phyloP scores from a whole-genome alignment of 306 rosid species.

The Macrotyloma uniflorum region DNA sequence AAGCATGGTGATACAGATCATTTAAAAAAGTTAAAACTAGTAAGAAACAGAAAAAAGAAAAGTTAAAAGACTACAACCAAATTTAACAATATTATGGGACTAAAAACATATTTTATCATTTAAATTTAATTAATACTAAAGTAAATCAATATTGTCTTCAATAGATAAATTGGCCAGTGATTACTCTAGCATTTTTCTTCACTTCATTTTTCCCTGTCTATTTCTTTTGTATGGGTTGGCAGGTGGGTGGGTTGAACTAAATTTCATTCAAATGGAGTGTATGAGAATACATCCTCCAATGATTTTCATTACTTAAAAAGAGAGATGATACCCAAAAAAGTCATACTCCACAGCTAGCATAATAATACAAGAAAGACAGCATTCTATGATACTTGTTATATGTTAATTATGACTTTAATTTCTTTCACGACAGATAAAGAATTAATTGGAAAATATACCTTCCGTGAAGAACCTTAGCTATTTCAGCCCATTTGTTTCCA shows the following conservation, averaged over 20 bases:
- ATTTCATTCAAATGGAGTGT: neutral
- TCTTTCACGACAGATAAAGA: conserved; percentile 17
- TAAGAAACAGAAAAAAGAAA: neutral
- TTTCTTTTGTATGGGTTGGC: neutral
- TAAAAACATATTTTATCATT: neutral
- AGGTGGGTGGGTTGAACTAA: neutral
- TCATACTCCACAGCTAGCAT: conserved; percentile 22
- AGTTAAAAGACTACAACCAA: neutral
- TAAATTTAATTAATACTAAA: neutral
- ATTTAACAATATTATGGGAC: neutral
- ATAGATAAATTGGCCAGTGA: neutral
- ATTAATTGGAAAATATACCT: conserved; percentile 59
- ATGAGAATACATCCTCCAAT: conserved; percentile 12
- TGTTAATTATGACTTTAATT: conserved; percentile 12
- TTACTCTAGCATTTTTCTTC: neutral
- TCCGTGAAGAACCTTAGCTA: conserved; percentile 86
- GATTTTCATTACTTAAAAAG: neutral
- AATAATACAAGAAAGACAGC: neutral
- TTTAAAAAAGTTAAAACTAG: neutral
- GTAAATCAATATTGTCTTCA: neutral
- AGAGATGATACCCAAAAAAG: neutral
- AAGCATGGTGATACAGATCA: neutral
- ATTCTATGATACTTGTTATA: conserved; percentile 12
- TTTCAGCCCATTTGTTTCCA: conserved; percentile 99
- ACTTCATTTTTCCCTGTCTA: neutral